Percentiles rank a stretch among this genome's conserved stretches.
Conservation (phyloP, 129 eudicot species). For the Daucus carota region DH1_v3.0 NC_030381.2:19585501-19586000, state of each 20-base stretch:
- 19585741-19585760: background rate
- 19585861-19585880: background rate
- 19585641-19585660: too few relatives aligned
- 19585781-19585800: background rate
- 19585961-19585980: background rate
- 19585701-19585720: background rate
- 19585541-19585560: background rate
- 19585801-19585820: background rate
- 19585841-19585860: background rate
- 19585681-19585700: background rate
- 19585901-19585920: background rate
- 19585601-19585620: background rate
- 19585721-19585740: background rate
- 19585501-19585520: slow-evolving; percentile 55
- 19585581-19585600: background rate
- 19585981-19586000: background rate
- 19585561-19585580: background rate
- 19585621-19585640: too few relatives aligned
- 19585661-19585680: background rate
- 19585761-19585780: background rate
- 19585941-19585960: background rate
- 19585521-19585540: slow-evolving; percentile 61
- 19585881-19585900: background rate
- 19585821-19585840: background rate
- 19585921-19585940: background rate